Evolutionary conservation across 352 stramenopile species (phyloP), one percentile per base, ranked within the genome.

Genomic region (Plasmopara halstedii): DNA sequence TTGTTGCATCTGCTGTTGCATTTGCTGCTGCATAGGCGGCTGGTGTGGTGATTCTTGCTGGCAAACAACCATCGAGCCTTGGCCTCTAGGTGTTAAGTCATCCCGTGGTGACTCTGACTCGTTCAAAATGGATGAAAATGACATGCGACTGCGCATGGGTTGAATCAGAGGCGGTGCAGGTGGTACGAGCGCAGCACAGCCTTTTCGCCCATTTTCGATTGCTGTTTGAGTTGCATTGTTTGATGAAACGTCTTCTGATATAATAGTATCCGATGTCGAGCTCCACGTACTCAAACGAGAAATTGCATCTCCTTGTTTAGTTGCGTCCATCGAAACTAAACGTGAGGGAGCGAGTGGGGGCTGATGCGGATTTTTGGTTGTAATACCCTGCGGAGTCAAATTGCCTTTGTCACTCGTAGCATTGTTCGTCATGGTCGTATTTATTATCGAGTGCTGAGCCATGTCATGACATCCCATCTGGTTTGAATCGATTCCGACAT

Each of bases 101-200:
- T 72, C 73, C 18, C 73, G 62, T 31, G 75, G 75, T n/a, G 74
- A 88, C 53, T 91, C 76, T 2, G 76, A 86, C 20, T 94, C 75
- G 42, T 94, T 94, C 42, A 94, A 40, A 44, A 94, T 94, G 3
- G 82, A 94, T 21, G 79, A 91, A 34, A 94, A 94, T 31, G 82
- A 94, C 82, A 94, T 94, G n/a, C 79, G 64, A 50, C 80, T 93
- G 13, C 61, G 56, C 42, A 70, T 53, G 43, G 61, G 44, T 21
- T 64, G 51, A 15, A 60, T 38, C 18, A 48, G 37, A 29, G 46
- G 55, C 20, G 42, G 44, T 13, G 40, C 46, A 43, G 59, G 55
- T 2, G 38, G 45, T 17, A 42, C 56, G 23, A 67, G 42, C 17
- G 44, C 46, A 34, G 49, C 41, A 33, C 57, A 53, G 1, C 40